Evolutionary conservation across 192 early-diverging fungal genomes (phyloP), one percentile per base, ranked within the genome.

Genomic region (Coemansia reversa): DNA sequence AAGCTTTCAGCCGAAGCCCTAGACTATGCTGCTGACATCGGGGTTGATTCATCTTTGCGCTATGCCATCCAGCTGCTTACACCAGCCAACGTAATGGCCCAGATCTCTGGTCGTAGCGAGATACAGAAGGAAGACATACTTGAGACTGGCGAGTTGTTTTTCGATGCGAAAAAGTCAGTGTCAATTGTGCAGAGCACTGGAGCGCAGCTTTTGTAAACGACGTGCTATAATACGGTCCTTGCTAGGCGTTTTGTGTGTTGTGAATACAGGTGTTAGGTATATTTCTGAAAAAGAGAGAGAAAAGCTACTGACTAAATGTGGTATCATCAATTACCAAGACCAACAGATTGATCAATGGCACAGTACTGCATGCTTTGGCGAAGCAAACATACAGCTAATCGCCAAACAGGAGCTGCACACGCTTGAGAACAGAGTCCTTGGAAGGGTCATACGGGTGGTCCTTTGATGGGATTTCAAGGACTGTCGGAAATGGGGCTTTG

Each of bases 381-480:
- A 42, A 49, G 24, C 23, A 16, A 25, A 61, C 25, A 62, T 33
- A 30, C 39, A 66, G 55, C 58, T 89, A 92, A 66, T 91, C 91
- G 67, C 88, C 91, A 83, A 93, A 88, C 75, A 93, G 62, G 61
- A 86, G 83, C 79, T 89, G 85, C 54, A 93, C 89, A 62, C 89
- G 84, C 85, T 91, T 93, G 47, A 93, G 82, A 54, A 93, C 91
- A 60, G 90, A 91, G 75, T 93, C 91, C 77, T 91, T 91, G 63
- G 85, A 83, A 23, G 90, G 90, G 82, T 96, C 93, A 78, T 99
- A 99, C 33, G 96, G 97, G 68, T 97, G 93, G 76, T 99, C 96
- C 84, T 99, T 99, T 51, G 94, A 96, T 39, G 97, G 97, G 58
- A 99, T 97, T 74, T 99, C 97, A 58, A 99, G 87, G 19, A 99